phyloP scores from a whole-genome alignment of 2,329 filamentous ascomycete genomes.

The Trichoderma sp. region DNA sequence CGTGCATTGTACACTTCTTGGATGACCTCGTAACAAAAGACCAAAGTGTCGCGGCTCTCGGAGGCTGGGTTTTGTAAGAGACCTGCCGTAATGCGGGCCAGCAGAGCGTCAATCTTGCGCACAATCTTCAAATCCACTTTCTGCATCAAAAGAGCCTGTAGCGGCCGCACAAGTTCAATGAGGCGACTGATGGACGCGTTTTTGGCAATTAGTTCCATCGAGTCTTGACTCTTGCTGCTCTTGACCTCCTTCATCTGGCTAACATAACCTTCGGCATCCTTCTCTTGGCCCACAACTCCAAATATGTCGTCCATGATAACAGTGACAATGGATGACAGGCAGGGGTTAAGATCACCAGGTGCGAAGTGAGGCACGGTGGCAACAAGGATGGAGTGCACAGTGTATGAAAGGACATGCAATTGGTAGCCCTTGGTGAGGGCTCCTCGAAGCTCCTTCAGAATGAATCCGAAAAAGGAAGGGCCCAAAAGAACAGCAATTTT shows the following conservation, averaged over 20 bases:
- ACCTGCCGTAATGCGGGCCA: conserved; percentile 78
- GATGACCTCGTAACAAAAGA: conserved; percentile 94
- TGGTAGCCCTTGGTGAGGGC: conserved; percentile 86
- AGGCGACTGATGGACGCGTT: conserved; percentile 73
- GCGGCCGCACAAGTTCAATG: conserved; percentile 70
- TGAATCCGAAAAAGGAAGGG: conserved; percentile 79
- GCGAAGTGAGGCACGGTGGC: conserved; percentile 67
- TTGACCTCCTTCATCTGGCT: conserved; percentile 98
- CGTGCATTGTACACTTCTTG: conserved; percentile 75
- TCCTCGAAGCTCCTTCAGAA: conserved; percentile 84
- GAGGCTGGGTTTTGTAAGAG: conserved; percentile 77
- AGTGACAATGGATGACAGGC: conserved; percentile 70
- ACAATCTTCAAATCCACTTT: conserved; percentile 80
- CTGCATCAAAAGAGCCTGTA: conserved; percentile 76
- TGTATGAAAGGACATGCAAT: conserved; percentile 91
- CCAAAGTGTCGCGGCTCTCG: conserved; percentile 74
- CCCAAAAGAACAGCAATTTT: conserved; percentile 81
- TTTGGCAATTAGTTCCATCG: conserved; percentile 87
- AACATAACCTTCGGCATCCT: conserved; percentile 92
- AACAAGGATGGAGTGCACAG: conserved; percentile 86
- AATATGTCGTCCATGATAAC: conserved; percentile 98
- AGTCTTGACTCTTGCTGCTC: conserved; percentile 96
- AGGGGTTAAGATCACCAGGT: conserved; percentile 87
- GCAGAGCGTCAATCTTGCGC: conserved; percentile 84
- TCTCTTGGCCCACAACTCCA: conserved; percentile 86